Evolutionary conservation across 2,329 filamentous ascomycete species (phyloP).

Genomic region (Fusarium sp.): DNA sequence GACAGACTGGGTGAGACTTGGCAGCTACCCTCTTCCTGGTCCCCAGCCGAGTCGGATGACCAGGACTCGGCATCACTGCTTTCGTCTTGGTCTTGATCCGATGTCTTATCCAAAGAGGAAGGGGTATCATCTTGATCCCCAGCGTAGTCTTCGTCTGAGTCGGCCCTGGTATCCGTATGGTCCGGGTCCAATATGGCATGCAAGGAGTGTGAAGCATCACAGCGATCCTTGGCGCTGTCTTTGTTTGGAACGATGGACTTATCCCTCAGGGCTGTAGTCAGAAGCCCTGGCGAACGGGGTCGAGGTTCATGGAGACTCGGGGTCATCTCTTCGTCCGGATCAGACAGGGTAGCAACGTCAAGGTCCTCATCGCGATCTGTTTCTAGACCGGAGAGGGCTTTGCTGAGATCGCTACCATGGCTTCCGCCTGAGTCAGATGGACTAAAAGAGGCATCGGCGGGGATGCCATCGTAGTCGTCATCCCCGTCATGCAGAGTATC

Average conservation of each 20-base stretch:
- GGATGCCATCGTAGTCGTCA: background rate
- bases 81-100: background rate
- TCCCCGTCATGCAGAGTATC: background rate
- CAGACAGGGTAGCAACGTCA: background rate
- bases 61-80: background rate
- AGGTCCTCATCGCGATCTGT: background rate
- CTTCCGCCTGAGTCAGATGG: background rate
- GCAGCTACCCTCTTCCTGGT: background rate
- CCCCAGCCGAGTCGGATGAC: background rate
- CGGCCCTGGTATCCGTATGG: background rate
- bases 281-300: too few species aligned
- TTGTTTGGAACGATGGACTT: background rate
- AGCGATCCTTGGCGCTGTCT: background rate
- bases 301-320: too few species aligned
- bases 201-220: background rate
- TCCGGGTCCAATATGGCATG: background rate
- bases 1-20: background rate
- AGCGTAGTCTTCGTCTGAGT: background rate
- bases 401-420: background rate
- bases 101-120: background rate
- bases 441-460: background rate
- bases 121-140: background rate
- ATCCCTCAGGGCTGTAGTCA: background rate
- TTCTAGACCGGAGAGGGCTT: background rate
- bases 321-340: background rate